A percentile compares a stretch with the other conserved stretches of the same genome.
Evolutionary conservation across 441 rosid genomes (phyloP).

Genomic region (Adansonia grandidieri): DNA sequence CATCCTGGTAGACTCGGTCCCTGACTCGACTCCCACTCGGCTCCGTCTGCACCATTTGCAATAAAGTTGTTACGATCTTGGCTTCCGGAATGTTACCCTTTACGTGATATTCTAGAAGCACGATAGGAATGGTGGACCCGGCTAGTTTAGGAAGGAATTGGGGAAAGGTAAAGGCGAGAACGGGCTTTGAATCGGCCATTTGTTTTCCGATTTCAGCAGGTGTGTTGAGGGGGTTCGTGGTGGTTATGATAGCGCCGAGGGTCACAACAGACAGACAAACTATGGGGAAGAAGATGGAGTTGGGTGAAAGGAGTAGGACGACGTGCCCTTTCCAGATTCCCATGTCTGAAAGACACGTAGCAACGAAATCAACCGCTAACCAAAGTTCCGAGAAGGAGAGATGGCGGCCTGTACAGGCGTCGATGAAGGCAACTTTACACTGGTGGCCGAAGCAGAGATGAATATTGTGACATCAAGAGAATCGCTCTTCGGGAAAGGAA

Average conservation of each 20-base stretch:
- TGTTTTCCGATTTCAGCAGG: conserved; percentile 57
- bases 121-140: conserved; percentile 43
- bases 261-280: conserved; percentile 78
- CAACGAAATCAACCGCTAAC: conserved; percentile 69
- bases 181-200: conserved; percentile 57
- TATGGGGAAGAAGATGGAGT: conserved; percentile 70
- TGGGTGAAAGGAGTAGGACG: conserved; percentile 75
- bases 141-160: conserved; percentile 56
- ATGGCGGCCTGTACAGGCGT: conserved; percentile 69
- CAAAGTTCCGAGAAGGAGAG: conserved; percentile 74
- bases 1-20: conserved; percentile 69
- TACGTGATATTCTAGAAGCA: conserved; percentile 39
- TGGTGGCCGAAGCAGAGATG: conserved; percentile 81
- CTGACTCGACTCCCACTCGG: conserved; percentile 47
- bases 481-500: conserved; percentile 59
- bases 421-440: conserved; percentile 81
- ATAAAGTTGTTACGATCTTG: conserved; percentile 35
- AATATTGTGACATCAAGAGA: conserved; percentile 73
- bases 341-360: conserved; percentile 48
- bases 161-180: conserved; percentile 54
- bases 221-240: conserved; percentile 81
- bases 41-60: conserved; percentile 49
- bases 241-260: conserved; percentile 81
- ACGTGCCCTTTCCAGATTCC: conserved; percentile 79
- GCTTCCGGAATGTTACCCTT: conserved; percentile 26